Percentiles rank a stretch among this genome's conserved stretches.
These are phyloP conservation scores for Alloteropsis angusta DNA, from an alignment of 202 grass and related monocot genomes.

Conservation along the genomic window DNA sequence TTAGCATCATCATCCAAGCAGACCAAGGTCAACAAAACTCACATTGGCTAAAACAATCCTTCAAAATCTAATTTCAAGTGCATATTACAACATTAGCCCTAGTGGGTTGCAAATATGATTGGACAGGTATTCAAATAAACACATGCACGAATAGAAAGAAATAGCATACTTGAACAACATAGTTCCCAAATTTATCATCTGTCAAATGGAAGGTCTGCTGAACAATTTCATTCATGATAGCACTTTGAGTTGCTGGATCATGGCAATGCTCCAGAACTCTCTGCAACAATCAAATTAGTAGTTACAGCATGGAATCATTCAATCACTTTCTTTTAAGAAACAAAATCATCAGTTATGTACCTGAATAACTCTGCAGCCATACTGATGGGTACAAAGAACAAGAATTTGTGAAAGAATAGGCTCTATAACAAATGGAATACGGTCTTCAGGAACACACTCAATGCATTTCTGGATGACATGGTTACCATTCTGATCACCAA, in stretches of 20 bases:
- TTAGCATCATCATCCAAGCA: not conserved
- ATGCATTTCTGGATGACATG: constrained; percentile 87
- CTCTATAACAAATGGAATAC: constrained; percentile 50
- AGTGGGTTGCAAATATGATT: not conserved
- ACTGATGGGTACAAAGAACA: constrained; percentile 56
- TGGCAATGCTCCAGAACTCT: constrained; percentile 67
- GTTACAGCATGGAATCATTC: not conserved
- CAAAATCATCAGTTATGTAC: constrained; percentile 12
- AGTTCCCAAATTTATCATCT: constrained; percentile 77
- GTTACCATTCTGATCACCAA: constrained; percentile 72
- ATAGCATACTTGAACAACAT: constrained; percentile 71
- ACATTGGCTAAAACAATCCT: not conserved
- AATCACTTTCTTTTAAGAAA: not conserved
- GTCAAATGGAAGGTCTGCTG: constrained; percentile 46
- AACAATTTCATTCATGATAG: constrained; percentile 58
- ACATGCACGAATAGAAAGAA: not conserved
- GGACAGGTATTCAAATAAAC: not conserved
- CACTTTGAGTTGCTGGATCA: constrained; percentile 42
- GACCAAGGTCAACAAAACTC: not conserved
- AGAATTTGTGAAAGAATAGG: constrained; percentile 44
- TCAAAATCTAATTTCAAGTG: not conserved
- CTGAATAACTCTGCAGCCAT: constrained; percentile 80
- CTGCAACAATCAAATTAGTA: constrained; percentile 18
- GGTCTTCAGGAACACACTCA: constrained; percentile 61
- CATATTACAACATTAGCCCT: not conserved